A percentile compares a stretch with the other conserved stretches of the same genome.
Evolutionary conservation across 108 stramenopile species (phyloP).

Genomic region (Skeletonema costatum): DNA sequence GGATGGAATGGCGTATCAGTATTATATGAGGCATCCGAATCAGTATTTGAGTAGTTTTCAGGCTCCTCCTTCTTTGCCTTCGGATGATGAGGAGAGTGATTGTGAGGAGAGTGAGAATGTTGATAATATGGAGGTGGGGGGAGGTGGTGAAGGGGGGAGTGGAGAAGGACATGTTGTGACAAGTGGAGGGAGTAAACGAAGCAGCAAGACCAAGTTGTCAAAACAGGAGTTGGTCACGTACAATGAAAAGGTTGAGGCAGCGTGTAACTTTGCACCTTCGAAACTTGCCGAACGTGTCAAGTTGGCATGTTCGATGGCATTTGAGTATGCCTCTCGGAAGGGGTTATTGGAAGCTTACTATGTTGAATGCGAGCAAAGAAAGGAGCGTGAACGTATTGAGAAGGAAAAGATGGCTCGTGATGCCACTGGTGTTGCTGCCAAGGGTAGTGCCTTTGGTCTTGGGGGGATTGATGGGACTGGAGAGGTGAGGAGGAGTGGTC

Average conservation of each 20-base stretch:
- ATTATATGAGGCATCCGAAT: slow-evolving; percentile 44
- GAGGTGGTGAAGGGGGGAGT: neutral
- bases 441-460: neutral
- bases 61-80: slow-evolving; percentile 21
- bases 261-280: slow-evolving; percentile 37
- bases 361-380: slow-evolving; percentile 12
- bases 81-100: slow-evolving; percentile 23
- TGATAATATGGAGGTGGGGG: slow-evolving; percentile 2
- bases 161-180: neutral
- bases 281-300: slow-evolving; percentile 42
- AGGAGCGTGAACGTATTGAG: slow-evolving; percentile 11
- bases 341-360: slow-evolving; percentile 35
- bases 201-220: slow-evolving; percentile 28
- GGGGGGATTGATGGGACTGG: slow-evolving; percentile 9
- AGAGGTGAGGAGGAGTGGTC: slow-evolving; percentile 35
- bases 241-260: slow-evolving; percentile 11
- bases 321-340: slow-evolving; percentile 1
- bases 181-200: neutral
- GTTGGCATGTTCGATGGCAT: slow-evolving; percentile 31
- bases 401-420: slow-evolving; percentile 8
- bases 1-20: slow-evolving; percentile 26
- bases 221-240: slow-evolving; percentile 13
- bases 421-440: neutral
- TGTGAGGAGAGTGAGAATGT: slow-evolving; percentile 24
- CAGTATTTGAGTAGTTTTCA: slow-evolving; percentile 36